Evolutionary conservation across 306 rosid species (phyloP).

Genomic region (Begonia masoniana): DNA sequence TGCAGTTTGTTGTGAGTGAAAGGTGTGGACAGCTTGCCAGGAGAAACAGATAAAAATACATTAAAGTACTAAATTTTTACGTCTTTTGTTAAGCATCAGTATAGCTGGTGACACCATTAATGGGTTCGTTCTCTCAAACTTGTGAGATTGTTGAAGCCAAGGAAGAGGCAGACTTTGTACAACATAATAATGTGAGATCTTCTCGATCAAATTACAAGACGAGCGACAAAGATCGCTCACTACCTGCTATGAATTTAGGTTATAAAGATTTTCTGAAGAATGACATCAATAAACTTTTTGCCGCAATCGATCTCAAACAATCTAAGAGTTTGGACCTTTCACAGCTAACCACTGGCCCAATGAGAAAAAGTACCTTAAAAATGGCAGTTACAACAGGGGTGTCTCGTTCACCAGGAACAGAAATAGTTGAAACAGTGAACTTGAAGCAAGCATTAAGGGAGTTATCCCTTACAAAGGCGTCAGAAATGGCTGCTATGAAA

Average conservation of each 20-base stretch:
- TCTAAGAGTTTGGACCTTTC: conserved; percentile 39
- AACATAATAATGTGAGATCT: conserved; percentile 17
- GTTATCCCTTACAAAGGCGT: conserved; percentile 82
- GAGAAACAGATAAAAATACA: background rate
- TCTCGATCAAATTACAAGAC: conserved; percentile 11
- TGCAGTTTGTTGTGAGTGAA: conserved; percentile 15
- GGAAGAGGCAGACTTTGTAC: conserved; percentile 44
- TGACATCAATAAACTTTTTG: conserved; percentile 73
- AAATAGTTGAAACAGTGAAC: conserved; percentile 49
- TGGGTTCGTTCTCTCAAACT: conserved; percentile 75
- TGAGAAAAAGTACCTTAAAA: conserved; percentile 49
- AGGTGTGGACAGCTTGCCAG: conserved; percentile 1
- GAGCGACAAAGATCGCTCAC: conserved; percentile 30
- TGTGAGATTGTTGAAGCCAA: conserved; percentile 89
- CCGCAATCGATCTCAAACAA: conserved; percentile 44
- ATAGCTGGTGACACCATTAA: conserved; percentile 12
- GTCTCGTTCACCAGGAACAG: conserved; percentile 53
- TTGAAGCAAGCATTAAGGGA: conserved; percentile 94
- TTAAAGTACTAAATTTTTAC: conserved; percentile 2
- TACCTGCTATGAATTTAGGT: conserved; percentile 39
- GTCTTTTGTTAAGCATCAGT: background rate
- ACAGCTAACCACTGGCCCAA: conserved; percentile 41
- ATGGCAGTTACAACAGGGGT: conserved; percentile 57
- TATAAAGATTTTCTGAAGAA: conserved; percentile 47
- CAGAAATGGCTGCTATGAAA: conserved; percentile 91